Conservation (phyloP, 2,329 filamentous ascomycete species). For the Hymenoscyphus albidus region DNA sequence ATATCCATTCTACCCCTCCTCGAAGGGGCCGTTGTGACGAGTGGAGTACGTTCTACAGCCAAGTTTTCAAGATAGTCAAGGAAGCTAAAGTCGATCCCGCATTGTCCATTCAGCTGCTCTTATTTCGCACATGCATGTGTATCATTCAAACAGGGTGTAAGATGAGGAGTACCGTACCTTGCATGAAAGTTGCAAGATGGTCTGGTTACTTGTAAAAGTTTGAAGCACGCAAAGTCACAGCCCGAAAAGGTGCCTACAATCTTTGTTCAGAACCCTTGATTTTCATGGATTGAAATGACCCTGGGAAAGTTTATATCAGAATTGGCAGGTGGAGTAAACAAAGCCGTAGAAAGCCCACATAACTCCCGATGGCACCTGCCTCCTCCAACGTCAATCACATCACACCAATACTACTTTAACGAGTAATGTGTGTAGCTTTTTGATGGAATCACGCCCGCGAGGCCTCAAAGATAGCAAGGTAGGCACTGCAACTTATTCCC, state of each 20-base stretch:
- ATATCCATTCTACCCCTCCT: neutral
- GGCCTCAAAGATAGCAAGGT: too few species aligned
- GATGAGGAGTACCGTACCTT: neutral
- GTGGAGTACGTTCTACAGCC: neutral
- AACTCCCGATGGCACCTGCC: neutral
- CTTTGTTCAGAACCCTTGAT: neutral
- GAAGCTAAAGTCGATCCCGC: neutral
- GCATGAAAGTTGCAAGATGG: neutral
- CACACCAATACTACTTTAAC: neutral
- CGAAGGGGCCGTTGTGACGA: neutral
- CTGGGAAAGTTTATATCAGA: neutral
- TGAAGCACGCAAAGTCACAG: constrained; percentile 3
- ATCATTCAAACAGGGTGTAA: neutral
- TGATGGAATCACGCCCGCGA: neutral
- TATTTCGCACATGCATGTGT: neutral
- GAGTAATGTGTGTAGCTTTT: neutral
- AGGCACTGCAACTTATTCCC: neutral
- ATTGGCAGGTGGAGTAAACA: neutral
- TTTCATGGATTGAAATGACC: neutral
- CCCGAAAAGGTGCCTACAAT: neutral
- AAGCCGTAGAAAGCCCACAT: neutral
- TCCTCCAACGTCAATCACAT: neutral
- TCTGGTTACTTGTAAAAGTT: neutral
- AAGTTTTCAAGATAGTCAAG: neutral
- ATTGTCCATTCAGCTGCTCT: neutral